Conservation (phyloP, 352 stramenopile genomes). For the Blastocystis sp. region DNA sequence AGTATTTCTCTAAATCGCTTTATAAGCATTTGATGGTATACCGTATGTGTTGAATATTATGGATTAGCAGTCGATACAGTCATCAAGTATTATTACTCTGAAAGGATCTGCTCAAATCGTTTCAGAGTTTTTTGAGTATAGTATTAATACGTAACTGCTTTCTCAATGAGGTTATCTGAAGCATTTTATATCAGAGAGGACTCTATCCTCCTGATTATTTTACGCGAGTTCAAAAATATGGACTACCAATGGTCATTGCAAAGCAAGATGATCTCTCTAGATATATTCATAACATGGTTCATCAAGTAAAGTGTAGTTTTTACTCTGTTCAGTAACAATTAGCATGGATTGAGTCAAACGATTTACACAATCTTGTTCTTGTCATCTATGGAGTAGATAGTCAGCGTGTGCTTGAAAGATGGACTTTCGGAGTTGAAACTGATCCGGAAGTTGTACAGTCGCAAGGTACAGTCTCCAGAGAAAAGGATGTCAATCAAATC, state of each 20-base stretch:
- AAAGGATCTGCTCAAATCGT: conserved; percentile 96
- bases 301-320: conserved; percentile 75
- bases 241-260: conserved; percentile 92
- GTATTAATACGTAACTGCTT: conserved; percentile 85
- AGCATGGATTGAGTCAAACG: conserved; percentile 83
- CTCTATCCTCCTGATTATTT: conserved; percentile 98
- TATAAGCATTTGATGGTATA: neutral
- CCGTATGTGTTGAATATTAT: neutral
- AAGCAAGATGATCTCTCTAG: conserved; percentile 86
- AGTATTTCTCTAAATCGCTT: neutral
- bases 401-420: conserved; percentile 91
- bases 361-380: conserved; percentile 92
- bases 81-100: conserved; percentile 91
- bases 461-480: conserved; percentile 9
- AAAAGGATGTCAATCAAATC: conserved; percentile 85
- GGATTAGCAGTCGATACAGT: neutral
- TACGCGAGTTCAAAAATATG: conserved; percentile 91
- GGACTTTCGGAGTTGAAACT: conserved; percentile 91
- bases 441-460: conserved; percentile 51
- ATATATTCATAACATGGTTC: conserved; percentile 88
- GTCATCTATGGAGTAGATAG: conserved; percentile 93
- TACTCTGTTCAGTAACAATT: neutral
- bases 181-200: conserved; percentile 86
- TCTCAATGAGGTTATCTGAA: conserved; percentile 62
- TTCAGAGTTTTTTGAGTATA: conserved; percentile 97